phyloP scores from a whole-genome alignment of 148 eudicot genomes.

The Nepenthes gracilis region DNA sequence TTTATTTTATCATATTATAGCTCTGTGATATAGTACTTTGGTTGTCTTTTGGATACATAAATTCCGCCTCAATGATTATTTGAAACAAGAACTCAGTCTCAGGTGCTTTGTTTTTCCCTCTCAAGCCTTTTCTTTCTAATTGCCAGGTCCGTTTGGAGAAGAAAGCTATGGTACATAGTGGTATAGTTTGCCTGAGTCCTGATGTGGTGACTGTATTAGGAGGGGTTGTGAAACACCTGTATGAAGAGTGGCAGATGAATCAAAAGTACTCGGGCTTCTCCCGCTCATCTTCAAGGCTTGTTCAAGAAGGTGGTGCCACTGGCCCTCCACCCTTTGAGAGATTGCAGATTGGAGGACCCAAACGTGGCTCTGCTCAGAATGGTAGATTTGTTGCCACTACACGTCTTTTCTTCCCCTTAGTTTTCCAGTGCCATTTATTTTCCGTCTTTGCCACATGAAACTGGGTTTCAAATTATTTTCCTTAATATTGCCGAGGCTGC shows the following conservation, averaged over 20 bases:
- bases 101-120: background rate
- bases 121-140: background rate
- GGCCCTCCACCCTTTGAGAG: slow-evolving; percentile 89
- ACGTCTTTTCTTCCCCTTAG: background rate
- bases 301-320: slow-evolving; percentile 30
- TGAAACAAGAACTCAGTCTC: too few species aligned
- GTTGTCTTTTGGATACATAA: too few species aligned
- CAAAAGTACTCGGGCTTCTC: slow-evolving; percentile 72
- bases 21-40: too few species aligned
- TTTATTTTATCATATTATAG: too few species aligned
- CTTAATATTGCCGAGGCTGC: too few species aligned
- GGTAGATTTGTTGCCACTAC: slow-evolving; percentile 21
- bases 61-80: too few species aligned
- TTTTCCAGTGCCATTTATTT: slow-evolving; percentile 6
- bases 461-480: background rate
- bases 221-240: slow-evolving; percentile 67
- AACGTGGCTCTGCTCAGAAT: slow-evolving; percentile 20
- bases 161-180: slow-evolving; percentile 47
- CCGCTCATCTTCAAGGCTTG: slow-evolving; percentile 33
- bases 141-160: slow-evolving; percentile 61
- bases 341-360: slow-evolving; percentile 43
- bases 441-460: background rate
- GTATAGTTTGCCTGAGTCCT: slow-evolving; percentile 63
- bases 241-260: slow-evolving; percentile 94
- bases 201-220: slow-evolving; percentile 65